phyloP scores from a whole-genome alignment of 805 yeast species.

The Candida morakotiae region DNA sequence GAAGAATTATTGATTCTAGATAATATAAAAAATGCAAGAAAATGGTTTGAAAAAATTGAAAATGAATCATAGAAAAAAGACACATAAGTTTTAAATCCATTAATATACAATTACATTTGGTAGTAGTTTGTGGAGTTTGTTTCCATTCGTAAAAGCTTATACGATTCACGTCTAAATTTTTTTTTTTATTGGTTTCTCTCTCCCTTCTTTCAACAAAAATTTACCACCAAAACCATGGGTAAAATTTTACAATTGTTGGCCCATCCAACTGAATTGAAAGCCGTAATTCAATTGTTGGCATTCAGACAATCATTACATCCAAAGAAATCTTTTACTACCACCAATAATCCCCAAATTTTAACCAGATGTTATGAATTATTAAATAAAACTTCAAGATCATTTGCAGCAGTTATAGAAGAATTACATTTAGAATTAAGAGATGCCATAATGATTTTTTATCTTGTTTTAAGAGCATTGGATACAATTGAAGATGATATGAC shows the following conservation, averaged over 20 bases:
- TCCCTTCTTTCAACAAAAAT: not conserved
- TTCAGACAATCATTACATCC: conserved; percentile 56
- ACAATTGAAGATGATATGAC: conserved; percentile 97
- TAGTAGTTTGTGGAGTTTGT: too few species aligned
- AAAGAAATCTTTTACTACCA: conserved; percentile 22
- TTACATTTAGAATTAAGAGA: conserved; percentile 84
- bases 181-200: not conserved
- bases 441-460: conserved; percentile 78
- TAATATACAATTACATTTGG: not conserved
- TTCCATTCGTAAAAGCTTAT: not conserved
- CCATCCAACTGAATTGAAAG: conserved; percentile 71
- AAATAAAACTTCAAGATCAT: conserved; percentile 76
- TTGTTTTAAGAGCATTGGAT: conserved; percentile 85
- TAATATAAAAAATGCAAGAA: conserved; percentile 54
- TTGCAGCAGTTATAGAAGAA: conserved; percentile 90
- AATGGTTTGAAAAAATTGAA: conserved; percentile 48
- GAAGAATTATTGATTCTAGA: conserved; percentile 49
- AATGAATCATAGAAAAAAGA: conserved; percentile 10
- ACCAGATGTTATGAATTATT: conserved; percentile 66
- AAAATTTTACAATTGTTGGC: conserved; percentile 52
- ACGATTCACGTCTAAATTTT: conserved; percentile 1
- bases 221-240: conserved; percentile 41
- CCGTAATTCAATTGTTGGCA: conserved; percentile 56
- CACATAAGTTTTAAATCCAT: not conserved
- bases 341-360: conserved; percentile 20